Conservation (phyloP, 1,284 basidiomycete genomes). For the Irpex lacteus region DNA sequence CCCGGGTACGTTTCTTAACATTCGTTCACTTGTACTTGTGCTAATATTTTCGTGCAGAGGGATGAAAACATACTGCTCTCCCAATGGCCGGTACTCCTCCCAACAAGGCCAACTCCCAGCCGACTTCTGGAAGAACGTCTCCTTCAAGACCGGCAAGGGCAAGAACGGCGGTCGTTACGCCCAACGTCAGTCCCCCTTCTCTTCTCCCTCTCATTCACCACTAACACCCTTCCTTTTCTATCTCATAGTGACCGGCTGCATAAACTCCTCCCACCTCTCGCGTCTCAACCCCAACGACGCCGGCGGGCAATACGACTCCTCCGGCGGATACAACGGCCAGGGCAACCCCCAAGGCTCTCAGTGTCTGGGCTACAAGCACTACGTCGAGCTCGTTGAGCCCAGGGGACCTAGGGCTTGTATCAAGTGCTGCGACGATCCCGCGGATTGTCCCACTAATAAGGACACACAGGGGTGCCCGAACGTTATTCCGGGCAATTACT, state of each 20-base stretch:
- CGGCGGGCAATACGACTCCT: conserved; percentile 53
- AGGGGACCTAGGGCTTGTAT: conserved; percentile 43
- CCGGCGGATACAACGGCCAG: conserved; percentile 39
- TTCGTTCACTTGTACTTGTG: too few species aligned
- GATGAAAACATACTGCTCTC: conserved; percentile 47
- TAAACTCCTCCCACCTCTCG: conserved; percentile 36
- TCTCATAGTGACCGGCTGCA: conserved; percentile 47
- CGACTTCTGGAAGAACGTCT: conserved; percentile 46
- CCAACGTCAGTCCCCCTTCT: conserved; percentile 35
- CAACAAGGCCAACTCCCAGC: conserved; percentile 40
- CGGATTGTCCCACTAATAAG: conserved; percentile 42
- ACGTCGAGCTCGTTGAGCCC: conserved; percentile 51
- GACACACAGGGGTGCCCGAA: conserved; percentile 38
- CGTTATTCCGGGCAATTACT: conserved; percentile 38
- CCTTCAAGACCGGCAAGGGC: conserved; percentile 38
- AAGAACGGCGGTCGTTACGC: conserved; percentile 35
- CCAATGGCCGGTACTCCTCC: conserved; percentile 30
- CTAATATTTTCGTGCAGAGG: too few species aligned
- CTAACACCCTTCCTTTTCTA: not conserved
- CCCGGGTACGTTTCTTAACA: conserved; percentile 30
- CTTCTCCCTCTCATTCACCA: not conserved
- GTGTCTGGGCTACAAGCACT: conserved; percentile 48
- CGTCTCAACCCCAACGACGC: conserved; percentile 41
- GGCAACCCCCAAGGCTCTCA: conserved; percentile 47
- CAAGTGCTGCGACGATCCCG: conserved; percentile 46